phyloP scores from a whole-genome alignment of 331 rosid species.

The Stylosanthes scabra region DNA sequence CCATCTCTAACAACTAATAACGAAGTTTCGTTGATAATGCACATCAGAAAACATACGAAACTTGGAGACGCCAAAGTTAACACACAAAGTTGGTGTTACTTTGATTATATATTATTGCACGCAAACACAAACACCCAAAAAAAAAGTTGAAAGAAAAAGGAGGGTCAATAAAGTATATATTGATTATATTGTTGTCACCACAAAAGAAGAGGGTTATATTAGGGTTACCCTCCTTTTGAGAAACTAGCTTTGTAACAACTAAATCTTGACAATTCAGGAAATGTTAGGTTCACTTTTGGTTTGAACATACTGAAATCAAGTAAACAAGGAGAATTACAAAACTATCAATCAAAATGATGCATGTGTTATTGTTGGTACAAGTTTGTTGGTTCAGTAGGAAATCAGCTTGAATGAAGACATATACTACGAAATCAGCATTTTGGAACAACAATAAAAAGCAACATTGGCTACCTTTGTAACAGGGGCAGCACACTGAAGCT shows the following conservation, averaged over 20 bases:
- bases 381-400: not conserved
- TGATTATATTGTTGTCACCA: too few relatives aligned
- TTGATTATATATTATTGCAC: too few relatives aligned
- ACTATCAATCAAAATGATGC: not conserved
- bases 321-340: not conserved
- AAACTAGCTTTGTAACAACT: not conserved
- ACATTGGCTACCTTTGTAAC: conserved; percentile 1
- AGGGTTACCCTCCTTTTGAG: too few relatives aligned
- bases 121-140: too few relatives aligned
- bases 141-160: too few relatives aligned
- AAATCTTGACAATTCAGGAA: conserved; percentile 8
- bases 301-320: not conserved
- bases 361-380: not conserved
- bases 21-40: too few relatives aligned
- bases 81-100: too few relatives aligned
- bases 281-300: not conserved
- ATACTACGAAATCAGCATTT: not conserved
- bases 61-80: too few relatives aligned
- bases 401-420: conserved; percentile 5
- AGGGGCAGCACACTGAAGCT: not conserved
- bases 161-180: too few relatives aligned
- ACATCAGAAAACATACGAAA: too few relatives aligned
- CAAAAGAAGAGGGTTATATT: too few relatives aligned
- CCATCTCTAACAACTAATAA: too few relatives aligned
- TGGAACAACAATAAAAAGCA: not conserved